phyloP scores from a whole-genome alignment of 768 basidiomycete genomes.

The Suillus spraguei region DNA sequence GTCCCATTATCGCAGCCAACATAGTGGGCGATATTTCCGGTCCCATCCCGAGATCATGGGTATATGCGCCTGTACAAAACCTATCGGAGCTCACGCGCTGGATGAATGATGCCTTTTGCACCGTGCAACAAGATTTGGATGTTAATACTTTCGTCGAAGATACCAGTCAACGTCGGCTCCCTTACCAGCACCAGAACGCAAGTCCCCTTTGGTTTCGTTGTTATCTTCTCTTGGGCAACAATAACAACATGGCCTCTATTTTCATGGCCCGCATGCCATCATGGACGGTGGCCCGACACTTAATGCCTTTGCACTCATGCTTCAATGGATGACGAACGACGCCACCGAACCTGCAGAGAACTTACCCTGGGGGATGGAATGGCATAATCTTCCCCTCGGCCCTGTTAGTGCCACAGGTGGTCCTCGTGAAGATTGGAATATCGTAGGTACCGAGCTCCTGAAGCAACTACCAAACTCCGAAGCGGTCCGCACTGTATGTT shows the following conservation, averaged over 20 bases:
- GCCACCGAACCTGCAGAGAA: neutral
- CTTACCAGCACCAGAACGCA: slow-evolving; percentile 17
- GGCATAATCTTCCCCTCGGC: slow-evolving; percentile 29
- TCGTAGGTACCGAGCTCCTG: slow-evolving; percentile 18
- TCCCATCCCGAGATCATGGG: slow-evolving; percentile 11
- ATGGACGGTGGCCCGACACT: slow-evolving; percentile 26
- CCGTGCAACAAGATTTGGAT: slow-evolving; percentile 22
- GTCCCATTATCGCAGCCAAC: slow-evolving; percentile 17
- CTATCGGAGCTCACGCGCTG: slow-evolving; percentile 22
- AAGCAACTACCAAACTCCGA: slow-evolving; percentile 15
- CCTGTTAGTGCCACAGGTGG: slow-evolving; percentile 29
- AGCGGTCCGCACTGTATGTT: slow-evolving; percentile 16
- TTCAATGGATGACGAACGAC: slow-evolving; percentile 19
- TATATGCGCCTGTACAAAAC: slow-evolving; percentile 23
- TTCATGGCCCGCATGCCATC: slow-evolving; percentile 25
- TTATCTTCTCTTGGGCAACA: slow-evolving; percentile 18
- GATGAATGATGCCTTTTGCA: slow-evolving; percentile 23
- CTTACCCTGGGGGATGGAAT: slow-evolving; percentile 21
- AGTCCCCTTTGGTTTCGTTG: slow-evolving; percentile 13
- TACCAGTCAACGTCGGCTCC: slow-evolving; percentile 17
- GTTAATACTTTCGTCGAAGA: slow-evolving; percentile 19
- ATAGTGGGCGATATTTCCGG: slow-evolving; percentile 10
- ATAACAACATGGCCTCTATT: slow-evolving; percentile 25
- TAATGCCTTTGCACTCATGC: slow-evolving; percentile 23
- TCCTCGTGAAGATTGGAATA: slow-evolving; percentile 20